A percentile compares a stretch with the other conserved stretches of the same genome.
phyloP scores from a whole-genome alignment of 768 basidiomycete genomes.

The Tulasnella sp. region DNA sequence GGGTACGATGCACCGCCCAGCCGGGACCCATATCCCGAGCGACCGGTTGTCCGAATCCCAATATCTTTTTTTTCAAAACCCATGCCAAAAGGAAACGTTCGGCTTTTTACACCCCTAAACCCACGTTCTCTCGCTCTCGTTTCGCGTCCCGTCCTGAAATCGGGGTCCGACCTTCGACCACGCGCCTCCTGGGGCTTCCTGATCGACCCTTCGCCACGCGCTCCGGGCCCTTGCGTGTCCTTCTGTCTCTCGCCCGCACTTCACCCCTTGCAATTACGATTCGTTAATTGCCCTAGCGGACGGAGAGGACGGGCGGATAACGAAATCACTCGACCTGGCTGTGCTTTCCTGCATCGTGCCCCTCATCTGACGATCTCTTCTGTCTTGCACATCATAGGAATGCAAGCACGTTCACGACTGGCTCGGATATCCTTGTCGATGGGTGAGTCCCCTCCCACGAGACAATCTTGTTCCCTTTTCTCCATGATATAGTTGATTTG shows the following conservation, averaged over 20 bases:
- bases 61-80: background rate
- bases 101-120: background rate
- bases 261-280: conserved; percentile 14
- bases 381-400: conserved; percentile 26
- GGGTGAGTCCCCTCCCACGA: conserved; percentile 28
- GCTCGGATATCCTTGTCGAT: conserved; percentile 35
- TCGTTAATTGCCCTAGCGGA: background rate
- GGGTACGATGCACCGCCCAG: conserved; percentile 23
- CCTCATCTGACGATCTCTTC: conserved; percentile 26
- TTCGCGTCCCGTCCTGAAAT: background rate
- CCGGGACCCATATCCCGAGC: conserved; percentile 7
- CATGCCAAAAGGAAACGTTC: background rate
- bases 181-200: background rate
- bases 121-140: background rate
- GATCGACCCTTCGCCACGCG: conserved; percentile 19
- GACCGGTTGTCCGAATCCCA: conserved; percentile 9
- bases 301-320: background rate
- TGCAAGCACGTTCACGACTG: conserved; percentile 36
- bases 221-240: conserved; percentile 13
- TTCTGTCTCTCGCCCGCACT: conserved; percentile 19
- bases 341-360: conserved; percentile 8
- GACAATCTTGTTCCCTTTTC: background rate
- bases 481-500: conserved; percentile 13
- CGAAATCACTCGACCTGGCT: conserved; percentile 1
- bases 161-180: conserved; percentile 14